Evolutionary conservation across 1,139 yeast species (phyloP).

Genomic region (Candida gigantensis): DNA sequence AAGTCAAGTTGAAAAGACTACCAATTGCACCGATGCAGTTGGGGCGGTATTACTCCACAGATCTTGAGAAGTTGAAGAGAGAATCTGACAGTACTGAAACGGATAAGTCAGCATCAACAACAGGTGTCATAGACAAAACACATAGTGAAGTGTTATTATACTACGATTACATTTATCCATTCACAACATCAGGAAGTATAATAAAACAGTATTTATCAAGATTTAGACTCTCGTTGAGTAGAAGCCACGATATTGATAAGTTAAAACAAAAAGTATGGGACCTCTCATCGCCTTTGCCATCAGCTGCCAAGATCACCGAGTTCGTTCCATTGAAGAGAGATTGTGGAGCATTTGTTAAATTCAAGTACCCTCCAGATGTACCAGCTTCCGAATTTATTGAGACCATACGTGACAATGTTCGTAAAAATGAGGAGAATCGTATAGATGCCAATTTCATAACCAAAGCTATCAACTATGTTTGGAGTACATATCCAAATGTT

Average conservation of each 20-base stretch:
- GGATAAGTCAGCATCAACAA: conserved; percentile 40
- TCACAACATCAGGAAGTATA: conserved; percentile 22
- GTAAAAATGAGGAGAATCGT: conserved; percentile 24
- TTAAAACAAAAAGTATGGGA: conserved; percentile 23
- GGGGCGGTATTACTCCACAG: conserved; percentile 23
- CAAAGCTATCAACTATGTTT: conserved; percentile 16
- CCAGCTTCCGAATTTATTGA: conserved; percentile 53
- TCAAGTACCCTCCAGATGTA: conserved; percentile 54
- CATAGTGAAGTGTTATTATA: conserved; percentile 37
- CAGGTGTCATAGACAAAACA: conserved; percentile 44
- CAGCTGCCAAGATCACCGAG: conserved; percentile 29
- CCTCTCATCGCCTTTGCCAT: conserved; percentile 36
- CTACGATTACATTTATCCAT: conserved; percentile 41
- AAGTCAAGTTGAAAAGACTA: background rate
- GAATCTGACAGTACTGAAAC: conserved; percentile 34
- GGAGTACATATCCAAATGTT: conserved; percentile 40
- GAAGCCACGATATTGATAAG: conserved; percentile 15
- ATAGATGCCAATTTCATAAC: conserved; percentile 30
- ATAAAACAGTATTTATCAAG: conserved; percentile 24
- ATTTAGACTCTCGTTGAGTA: conserved; percentile 20
- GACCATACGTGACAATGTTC: conserved; percentile 51
- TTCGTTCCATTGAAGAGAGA: conserved; percentile 76
- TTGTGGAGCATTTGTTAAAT: conserved; percentile 91
- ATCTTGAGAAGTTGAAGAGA: conserved; percentile 33
- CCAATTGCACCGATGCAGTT: background rate